phyloP scores from a whole-genome alignment of 495 filamentous ascomycete species.

The Aspergillus bridgeri region DNA sequence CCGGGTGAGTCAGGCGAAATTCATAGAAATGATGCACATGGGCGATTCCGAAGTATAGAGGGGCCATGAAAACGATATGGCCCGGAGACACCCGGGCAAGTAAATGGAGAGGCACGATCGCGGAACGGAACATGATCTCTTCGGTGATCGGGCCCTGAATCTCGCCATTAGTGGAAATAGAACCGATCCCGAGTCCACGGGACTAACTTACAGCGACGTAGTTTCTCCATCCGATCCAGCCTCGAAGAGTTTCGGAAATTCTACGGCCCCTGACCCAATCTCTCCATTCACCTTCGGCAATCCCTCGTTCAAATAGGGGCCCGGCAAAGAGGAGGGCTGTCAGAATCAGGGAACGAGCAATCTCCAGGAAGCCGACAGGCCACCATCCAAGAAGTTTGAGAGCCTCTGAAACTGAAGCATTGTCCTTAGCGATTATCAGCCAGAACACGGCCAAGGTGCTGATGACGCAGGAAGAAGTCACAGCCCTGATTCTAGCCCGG shows the following conservation, averaged over 20 bases:
- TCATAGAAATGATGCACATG: slow-evolving; percentile 97
- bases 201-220: slow-evolving; percentile 53
- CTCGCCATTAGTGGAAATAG: slow-evolving; percentile 7
- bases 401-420: slow-evolving; percentile 46
- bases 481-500: slow-evolving; percentile 75
- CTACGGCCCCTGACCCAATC: slow-evolving; percentile 52
- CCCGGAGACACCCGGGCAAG: slow-evolving; percentile 59
- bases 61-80: slow-evolving; percentile 70
- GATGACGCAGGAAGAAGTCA: slow-evolving; percentile 64
- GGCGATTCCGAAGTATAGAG: slow-evolving; percentile 90
- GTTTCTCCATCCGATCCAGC: slow-evolving; percentile 64
- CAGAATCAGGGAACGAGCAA: slow-evolving; percentile 54
- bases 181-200: background rate
- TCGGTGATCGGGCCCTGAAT: slow-evolving; percentile 81
- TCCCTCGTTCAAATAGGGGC: slow-evolving; percentile 72
- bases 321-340: slow-evolving; percentile 80
- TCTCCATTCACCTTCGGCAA: slow-evolving; percentile 69
- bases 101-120: slow-evolving; percentile 76
- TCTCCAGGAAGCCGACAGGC: slow-evolving; percentile 63
- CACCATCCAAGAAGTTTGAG: slow-evolving; percentile 70
- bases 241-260: slow-evolving; percentile 46
- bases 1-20: slow-evolving; percentile 77
- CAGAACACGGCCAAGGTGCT: slow-evolving; percentile 58
- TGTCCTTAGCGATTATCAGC: slow-evolving; percentile 50
- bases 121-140: slow-evolving; percentile 87